These are phyloP conservation scores for Guadua angustifolia DNA, from an alignment of 176 grass and related monocot genomes.

Conservation along the genomic window DNA sequence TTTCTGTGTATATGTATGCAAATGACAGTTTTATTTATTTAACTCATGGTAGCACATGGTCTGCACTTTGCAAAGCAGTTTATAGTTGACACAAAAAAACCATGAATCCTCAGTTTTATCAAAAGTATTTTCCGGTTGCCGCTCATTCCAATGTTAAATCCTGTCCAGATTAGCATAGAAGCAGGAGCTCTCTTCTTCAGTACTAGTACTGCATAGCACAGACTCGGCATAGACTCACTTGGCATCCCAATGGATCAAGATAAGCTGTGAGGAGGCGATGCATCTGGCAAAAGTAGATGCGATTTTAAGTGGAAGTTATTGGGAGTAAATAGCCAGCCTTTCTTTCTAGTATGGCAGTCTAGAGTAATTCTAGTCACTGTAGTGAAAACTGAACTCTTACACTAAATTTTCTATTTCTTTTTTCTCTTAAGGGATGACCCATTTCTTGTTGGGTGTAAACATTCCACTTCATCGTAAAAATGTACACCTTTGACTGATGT, in stretches of 20 bases:
- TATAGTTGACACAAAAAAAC: not conserved
- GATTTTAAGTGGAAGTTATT: not conserved
- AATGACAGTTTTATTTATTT: not conserved
- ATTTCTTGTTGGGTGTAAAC: not conserved
- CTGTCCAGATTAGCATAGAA: not conserved
- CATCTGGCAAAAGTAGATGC: not conserved
- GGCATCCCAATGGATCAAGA: too few relatives aligned
- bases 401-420: not conserved
- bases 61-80: not conserved
- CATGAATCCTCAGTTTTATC: not conserved
- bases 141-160: not conserved
- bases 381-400: not conserved
- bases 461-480: not conserved
- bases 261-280: not conserved
- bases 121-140: not conserved
- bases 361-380: not conserved
- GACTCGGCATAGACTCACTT: too few relatives aligned
- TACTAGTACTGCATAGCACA: not conserved
- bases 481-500: not conserved
- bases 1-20: not conserved
- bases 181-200: not conserved
- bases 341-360: not conserved
- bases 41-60: not conserved
- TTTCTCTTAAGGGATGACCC: too few relatives aligned
- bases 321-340: not conserved